Percentiles rank a stretch among this genome's conserved stretches.
Conservation (phyloP, 73 alveolate species). For the Paramecium sexaurelia region DNA sequence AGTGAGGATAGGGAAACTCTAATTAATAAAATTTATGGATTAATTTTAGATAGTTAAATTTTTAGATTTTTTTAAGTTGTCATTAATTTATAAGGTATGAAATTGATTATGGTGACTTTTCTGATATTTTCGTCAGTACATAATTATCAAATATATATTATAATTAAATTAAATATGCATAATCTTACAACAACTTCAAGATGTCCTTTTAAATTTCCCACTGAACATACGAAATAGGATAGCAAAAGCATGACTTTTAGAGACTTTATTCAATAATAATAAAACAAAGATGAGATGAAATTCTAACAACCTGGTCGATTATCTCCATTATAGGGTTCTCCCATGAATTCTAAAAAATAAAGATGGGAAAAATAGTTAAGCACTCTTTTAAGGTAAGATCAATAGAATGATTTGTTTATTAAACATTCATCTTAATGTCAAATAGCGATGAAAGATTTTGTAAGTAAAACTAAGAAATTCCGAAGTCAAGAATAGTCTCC, state of each 20-base stretch:
- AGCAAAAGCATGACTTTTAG: background rate
- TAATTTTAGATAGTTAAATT: background rate
- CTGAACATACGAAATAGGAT: background rate
- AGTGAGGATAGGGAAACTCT: background rate
- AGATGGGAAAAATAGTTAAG: conserved; percentile 44
- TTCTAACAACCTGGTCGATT: background rate
- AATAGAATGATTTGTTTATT: background rate
- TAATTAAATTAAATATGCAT: background rate
- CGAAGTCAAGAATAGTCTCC: conserved; percentile 44
- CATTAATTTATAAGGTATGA: background rate
- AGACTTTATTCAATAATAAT: background rate
- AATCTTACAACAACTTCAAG: background rate
- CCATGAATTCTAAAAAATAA: background rate
- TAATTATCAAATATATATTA: background rate
- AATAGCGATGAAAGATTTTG: background rate
- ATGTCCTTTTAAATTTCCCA: background rate
- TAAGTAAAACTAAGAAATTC: background rate
- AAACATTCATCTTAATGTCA: background rate
- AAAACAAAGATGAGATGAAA: background rate
- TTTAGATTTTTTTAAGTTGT: background rate
- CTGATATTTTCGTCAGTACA: background rate
- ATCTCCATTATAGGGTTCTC: background rate
- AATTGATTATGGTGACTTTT: background rate
- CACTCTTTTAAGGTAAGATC: background rate
- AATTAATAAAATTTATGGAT: background rate